Base-by-base conservation (phyloP, 345 rosid species). In the thale cress (Arabidopsis thaliana) region DNA sequence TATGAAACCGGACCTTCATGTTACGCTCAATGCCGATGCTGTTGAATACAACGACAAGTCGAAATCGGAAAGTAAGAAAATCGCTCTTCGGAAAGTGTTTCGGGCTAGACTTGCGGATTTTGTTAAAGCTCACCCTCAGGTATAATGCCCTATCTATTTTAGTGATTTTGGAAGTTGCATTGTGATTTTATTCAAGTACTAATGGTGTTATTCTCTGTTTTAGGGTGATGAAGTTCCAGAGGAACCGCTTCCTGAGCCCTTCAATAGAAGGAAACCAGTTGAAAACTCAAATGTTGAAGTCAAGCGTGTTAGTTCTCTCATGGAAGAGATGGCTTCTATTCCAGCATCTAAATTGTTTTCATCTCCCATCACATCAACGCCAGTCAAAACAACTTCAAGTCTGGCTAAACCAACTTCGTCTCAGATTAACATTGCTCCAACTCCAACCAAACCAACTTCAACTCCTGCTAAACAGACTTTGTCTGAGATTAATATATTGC, bases 171-270 rank as follows among this genome's bases (percentile, higher is more conserved):
- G 3, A 61, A 3, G 41, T 53, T 65, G 3, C 22, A 6, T 44
- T 65, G 32, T 78, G 41, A 16, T 34, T 28, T 25, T 3, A 7
- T 48, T 45, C 8, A 14, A 3, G 2, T 53, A n/a, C 46, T 78
- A 16, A 68, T 36, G n/a, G 61, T 14, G 67, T 73, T 68, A 5
- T 44, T n/a, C 46, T 30, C 7, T 67, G 55, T 36, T 85, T 59
- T 82, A 93, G 98, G 91, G 83, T 62, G 96, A 82, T 70, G 93
- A 88, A 52, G 75, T 96, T 79, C 99, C 97, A 1, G 88, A 85
- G 69, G 95, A 81, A 32, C 70, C 77, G 11, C 86, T 96, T 52
- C 98, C 97, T 1, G 95, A 87, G 76, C 87, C 91, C 2, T 96
- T 83, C 80, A 84, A 81, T 73, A 67, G 46, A 41, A 58, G 59